A percentile compares a stretch with the other conserved stretches of the same genome.
Conservation (phyloP, 1,284 basidiomycete species). For the Rhodotorula sp. region DNA sequence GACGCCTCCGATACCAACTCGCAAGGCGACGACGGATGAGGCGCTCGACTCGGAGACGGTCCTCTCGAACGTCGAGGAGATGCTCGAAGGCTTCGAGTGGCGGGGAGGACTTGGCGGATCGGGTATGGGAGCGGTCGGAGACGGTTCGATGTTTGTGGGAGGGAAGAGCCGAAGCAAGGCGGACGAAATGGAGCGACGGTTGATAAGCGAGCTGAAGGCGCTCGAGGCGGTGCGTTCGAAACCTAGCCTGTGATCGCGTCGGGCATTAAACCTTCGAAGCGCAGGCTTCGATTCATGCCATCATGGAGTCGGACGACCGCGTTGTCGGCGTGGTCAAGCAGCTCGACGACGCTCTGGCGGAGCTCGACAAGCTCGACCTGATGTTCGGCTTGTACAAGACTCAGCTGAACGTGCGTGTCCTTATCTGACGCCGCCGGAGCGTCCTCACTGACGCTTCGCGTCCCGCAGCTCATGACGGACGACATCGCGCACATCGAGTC, state of each 20-base stretch:
- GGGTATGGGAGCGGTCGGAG: slow-evolving; percentile 43
- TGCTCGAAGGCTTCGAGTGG: slow-evolving; percentile 98
- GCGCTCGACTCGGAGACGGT: slow-evolving; percentile 70
- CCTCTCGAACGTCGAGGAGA: slow-evolving; percentile 84
- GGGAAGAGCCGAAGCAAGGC: slow-evolving; percentile 63
- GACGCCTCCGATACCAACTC: too few species aligned
- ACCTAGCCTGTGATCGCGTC: too few species aligned
- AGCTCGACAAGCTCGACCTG: slow-evolving; percentile 47
- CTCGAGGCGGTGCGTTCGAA: slow-evolving; percentile 75
- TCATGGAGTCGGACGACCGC: slow-evolving; percentile 84
- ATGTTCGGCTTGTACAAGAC: slow-evolving; percentile 86
- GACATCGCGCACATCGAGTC: slow-evolving; percentile 95
- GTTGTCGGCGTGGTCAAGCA: slow-evolving; percentile 81
- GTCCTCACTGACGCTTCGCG: too few species aligned
- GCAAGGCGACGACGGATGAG: slow-evolving; percentile 4
- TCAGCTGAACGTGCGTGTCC: slow-evolving; percentile 73
- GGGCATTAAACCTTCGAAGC: too few species aligned
- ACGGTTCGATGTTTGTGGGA: slow-evolving; percentile 55
- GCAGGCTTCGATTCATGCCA: slow-evolving; percentile 94
- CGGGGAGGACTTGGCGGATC: slow-evolving; percentile 54
- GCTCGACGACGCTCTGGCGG: slow-evolving; percentile 46
- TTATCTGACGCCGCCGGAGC: too few species aligned
- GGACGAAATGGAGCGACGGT: slow-evolving; percentile 79
- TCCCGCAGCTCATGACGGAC: slow-evolving; percentile 75
- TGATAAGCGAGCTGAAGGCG: slow-evolving; percentile 82